A percentile compares a stretch with the other conserved stretches of the same genome.
Evolutionary conservation across 345 rosid genomes (phyloP).

Genomic region (Jatropha curcas): DNA sequence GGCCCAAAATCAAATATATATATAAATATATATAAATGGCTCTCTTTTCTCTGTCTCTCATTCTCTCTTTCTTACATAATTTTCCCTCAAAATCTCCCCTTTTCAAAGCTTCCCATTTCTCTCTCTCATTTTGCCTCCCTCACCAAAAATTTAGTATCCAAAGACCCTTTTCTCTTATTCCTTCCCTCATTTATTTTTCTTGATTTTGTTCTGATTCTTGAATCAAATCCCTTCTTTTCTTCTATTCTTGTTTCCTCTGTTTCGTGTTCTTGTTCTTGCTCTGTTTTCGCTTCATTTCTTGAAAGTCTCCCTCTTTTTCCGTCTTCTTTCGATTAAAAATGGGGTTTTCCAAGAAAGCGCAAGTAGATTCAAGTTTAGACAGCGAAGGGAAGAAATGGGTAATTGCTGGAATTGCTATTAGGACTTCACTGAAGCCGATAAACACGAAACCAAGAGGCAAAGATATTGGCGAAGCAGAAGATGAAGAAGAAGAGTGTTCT

Average conservation of each 20-base stretch:
- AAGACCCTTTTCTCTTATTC: constrained; percentile 45
- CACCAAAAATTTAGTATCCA: constrained; percentile 12
- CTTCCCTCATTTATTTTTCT: constrained; percentile 4
- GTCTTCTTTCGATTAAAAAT: constrained; percentile 28
- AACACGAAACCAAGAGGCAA: constrained; percentile 50
- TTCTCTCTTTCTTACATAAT: constrained; percentile 9
- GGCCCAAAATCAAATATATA: neutral
- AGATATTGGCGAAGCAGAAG: constrained; percentile 29
- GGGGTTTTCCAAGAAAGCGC: constrained; percentile 77
- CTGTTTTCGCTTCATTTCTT: constrained; percentile 17
- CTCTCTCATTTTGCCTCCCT: constrained; percentile 11
- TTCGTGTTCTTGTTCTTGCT: constrained; percentile 17
- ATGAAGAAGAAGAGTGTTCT: constrained; percentile 47
- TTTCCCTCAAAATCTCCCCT: constrained; percentile 8
- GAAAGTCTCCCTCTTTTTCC: constrained; percentile 5
- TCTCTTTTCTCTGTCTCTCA: neutral
- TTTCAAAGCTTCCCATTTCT: constrained; percentile 1
- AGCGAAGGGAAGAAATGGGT: constrained; percentile 75
- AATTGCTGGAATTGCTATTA: constrained; percentile 61
- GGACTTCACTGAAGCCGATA: constrained; percentile 66
- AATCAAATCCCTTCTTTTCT: neutral
- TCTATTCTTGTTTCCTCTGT: constrained; percentile 18
- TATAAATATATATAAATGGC: constrained; percentile 7
- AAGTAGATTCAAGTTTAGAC: constrained; percentile 52
- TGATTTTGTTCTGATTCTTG: constrained; percentile 29